Percentiles rank a stretch among this genome's conserved stretches.
These are phyloP conservation scores for Tritrichomonas musculus DNA, from an alignment of 208 protist genomes.

Conservation along the genomic window DNA sequence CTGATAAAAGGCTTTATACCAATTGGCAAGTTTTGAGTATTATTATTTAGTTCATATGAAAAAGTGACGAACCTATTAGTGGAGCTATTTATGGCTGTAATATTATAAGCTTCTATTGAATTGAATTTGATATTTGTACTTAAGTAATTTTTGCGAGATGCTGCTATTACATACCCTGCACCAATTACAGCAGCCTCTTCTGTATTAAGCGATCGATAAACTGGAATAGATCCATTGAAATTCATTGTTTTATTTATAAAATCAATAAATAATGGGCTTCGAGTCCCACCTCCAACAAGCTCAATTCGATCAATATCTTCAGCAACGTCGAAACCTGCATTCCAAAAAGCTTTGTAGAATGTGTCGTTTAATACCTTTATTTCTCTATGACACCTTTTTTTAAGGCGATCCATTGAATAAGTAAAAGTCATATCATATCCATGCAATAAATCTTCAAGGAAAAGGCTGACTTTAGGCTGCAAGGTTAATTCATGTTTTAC, in stretches of 20 bases:
- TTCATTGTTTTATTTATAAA: not conserved
- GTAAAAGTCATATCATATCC: constrained; percentile 13
- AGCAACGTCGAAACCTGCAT: not conserved
- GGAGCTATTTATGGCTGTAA: not conserved
- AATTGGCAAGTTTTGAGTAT: not conserved
- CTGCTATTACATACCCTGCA: not conserved
- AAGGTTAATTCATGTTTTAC: constrained; percentile 17
- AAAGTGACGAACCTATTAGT: not conserved
- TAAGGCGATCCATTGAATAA: not conserved
- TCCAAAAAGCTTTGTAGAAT: not conserved
- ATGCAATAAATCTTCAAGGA: not conserved
- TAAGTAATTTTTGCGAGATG: not conserved
- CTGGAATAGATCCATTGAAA: not conserved
- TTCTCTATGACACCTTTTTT: not conserved
- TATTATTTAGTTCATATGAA: not conserved
- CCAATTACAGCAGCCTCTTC: not conserved
- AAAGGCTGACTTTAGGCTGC: not conserved
- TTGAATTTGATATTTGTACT: not conserved
- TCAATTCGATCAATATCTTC: not conserved
- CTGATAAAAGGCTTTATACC: not conserved
- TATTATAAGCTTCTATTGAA: not conserved
- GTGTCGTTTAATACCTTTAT: not conserved
- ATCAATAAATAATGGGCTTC: not conserved
- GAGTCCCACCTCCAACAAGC: not conserved
- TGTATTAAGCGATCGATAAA: not conserved